Evolutionary conservation across 1,284 basidiomycete genomes (phyloP), one percentile per base, ranked within the genome.

Genomic region (Austroboletus novae-zelandiae): DNA sequence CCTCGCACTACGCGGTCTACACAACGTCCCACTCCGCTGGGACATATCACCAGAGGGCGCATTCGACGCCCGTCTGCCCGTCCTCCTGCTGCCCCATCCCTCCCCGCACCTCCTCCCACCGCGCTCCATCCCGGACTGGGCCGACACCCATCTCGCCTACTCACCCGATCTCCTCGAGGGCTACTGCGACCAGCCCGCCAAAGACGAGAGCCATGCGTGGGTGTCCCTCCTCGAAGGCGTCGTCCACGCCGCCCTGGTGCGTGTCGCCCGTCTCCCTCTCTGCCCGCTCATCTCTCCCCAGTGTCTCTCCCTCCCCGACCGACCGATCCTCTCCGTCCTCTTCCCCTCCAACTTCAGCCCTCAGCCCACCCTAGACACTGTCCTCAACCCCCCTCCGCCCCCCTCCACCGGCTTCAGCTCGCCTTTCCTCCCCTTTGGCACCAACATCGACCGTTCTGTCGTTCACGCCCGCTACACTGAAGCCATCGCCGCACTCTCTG

Each of bases 141-240:
- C 78, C 2, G 84, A 87, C 54, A 67, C 67, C 18, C 72, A 65
- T 32, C 68, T 80, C 6, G 71, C 68, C 15, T 61, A 69, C 13
- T 70, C 73, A 18, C 65, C 71, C 11, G 72, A 73, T 42, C 69
- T 71, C 5, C 69, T 87, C 32, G 84, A 90, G 61, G 88, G 87
- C 5, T 90, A 86, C 62, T 74, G 66, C 23, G 76, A 86, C 57
- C 73, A 75, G 46, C 66, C 67, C 14, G 73, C 83, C 27, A 74
- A 76, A 47, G 83, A 89, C 59, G 88, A 91, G 65, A 87, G 86
- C 59, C 76, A 81, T 39, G 88, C 89, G 3, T 91, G 89, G 89
- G 78, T 89, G 18, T 73, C 84, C 5, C 72, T 91, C 29, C 74
- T 91, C 25, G 86, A 91, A 64, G 83, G 84, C 36, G 73, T 78